Evolutionary conservation across 2,329 filamentous ascomycete genomes (phyloP), one percentile per base, ranked within the genome.

Genomic region (Aspergillus sp.): DNA sequence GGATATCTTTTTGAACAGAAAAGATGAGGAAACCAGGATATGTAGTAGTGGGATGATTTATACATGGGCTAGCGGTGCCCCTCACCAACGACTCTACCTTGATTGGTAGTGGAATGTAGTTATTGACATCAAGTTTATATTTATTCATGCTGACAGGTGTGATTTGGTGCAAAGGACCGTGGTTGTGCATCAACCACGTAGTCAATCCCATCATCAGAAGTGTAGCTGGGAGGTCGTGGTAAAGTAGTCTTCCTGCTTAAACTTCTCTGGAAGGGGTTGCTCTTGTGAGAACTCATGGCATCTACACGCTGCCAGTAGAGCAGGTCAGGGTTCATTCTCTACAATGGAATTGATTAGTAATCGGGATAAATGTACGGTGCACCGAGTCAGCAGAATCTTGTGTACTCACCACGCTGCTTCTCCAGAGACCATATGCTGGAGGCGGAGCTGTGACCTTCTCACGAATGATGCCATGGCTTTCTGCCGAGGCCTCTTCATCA

Each of bases 341-440:
- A 55, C 27, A 33, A 33, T 19, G 12, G 31, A 2, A 39, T 19
- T 6, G 39, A 29, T 50, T 40, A 52, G 42, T 19, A 37, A 38
- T 5, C 19, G 4, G 19, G 19, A 19, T 2, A 2, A 19, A 19
- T 19, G 19, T 19, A 19, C 19, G 19, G 19, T 19, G 19, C 19
- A 19, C 19, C 19, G 19, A 19, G 19, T 19, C 19, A 19, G 19
- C 19, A 19, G 19, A 19, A 19, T 19, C 19, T 19, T 12, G 27
- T 2, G 35, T 38, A 81, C 83, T 65, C 76, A 88, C 84, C 66
- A 93, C 87, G 58, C 85, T 91, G 64, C 84, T 83, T 41, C 88
- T 76, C 87, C 88, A 94, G 1, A 89, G 70, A 0, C 90, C 90
- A 60, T 95, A 95, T 2, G 88, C 88, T 0, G 90, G 90, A 4